Evolutionary conservation across 352 stramenopile species (phyloP).

Genomic region (Phytophthora meadii): DNA sequence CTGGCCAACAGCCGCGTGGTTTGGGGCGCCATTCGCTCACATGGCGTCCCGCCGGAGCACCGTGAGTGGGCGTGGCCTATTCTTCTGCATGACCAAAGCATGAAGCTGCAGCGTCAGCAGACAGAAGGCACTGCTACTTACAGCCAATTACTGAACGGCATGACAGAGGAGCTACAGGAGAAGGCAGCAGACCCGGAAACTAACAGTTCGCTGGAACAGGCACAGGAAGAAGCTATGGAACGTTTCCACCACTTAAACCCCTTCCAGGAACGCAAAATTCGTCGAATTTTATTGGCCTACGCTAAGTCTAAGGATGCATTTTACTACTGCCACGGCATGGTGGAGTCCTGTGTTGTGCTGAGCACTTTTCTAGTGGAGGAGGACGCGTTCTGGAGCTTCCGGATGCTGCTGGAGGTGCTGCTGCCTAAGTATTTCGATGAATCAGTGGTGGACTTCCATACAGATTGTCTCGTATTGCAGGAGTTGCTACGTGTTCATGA

Average conservation of each 20-base stretch:
- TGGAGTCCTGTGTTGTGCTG: constrained; percentile 80
- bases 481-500: constrained; percentile 69
- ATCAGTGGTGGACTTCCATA: constrained; percentile 83
- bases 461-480: constrained; percentile 82
- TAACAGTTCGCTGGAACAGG: constrained; percentile 61
- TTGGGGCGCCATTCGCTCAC: constrained; percentile 59
- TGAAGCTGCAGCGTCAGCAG: constrained; percentile 63
- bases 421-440: constrained; percentile 85
- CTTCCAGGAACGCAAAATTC: constrained; percentile 87
- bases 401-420: constrained; percentile 72
- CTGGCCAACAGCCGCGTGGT: constrained; percentile 50
- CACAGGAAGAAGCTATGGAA: constrained; percentile 83
- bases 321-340: constrained; percentile 86
- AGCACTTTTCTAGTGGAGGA: constrained; percentile 82
- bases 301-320: constrained; percentile 80
- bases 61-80: constrained; percentile 85
- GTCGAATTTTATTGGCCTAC: constrained; percentile 79
- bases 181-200: constrained; percentile 27
- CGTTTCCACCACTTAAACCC: constrained; percentile 80
- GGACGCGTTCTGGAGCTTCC: constrained; percentile 83
- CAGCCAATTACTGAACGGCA: constrained; percentile 53
- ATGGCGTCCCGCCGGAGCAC: constrained; percentile 69
- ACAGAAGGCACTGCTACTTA: constrained; percentile 55
- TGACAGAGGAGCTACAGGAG: constrained; percentile 42
- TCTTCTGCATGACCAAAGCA: constrained; percentile 68